Evolutionary conservation across 2,329 filamentous ascomycete genomes (phyloP), one percentile per base, ranked within the genome.

Genomic region (Aspergillus fijiensis): DNA sequence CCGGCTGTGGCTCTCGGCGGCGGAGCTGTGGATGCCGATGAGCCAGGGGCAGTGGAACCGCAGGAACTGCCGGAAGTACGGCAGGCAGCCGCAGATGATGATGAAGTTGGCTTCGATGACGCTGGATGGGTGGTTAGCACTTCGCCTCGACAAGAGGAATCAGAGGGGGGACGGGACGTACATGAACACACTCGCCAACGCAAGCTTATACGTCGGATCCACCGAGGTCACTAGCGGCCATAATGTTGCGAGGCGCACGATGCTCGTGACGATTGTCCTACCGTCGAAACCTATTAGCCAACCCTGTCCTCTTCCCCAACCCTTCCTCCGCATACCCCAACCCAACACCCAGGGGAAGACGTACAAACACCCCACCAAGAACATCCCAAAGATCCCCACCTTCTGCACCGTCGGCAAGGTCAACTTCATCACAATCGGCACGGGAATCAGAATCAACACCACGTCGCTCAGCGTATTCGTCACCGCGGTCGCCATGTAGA

Each of bases 391-490:
- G 10, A 67, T 45, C 14, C 64, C 61, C 1, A 69, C 1, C 53
- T 69, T 69, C 57, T 65, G 63, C 29, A 57, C 39, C 3, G 53
- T 27, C 0, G 61, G 61, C 35, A 69, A 49, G 16, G 50, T 59
- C n/a, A 68, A 56, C 6, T 42, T 29, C 29, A 51, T 57, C 9
- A 70, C 56, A 1, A 67, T 39, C 1, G 61, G 60, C 10, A 68
- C 57, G 0, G 67, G 67, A 11, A 70, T 65, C 16, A 67, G 5
- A 10, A 69, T 65, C 29, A 71, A 54, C 4, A 62, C 47, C 0
- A 71, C 39, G 47, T 71, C 69, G n/a, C 63, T 69, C 2, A 60
- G 23, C 11, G 65, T 69, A 52, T 70, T 70, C 2, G 64, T 66
- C 42, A 64, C 51, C 0, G 68, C 66, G 2, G 63, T 67, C 10